Base-by-base conservation (phyloP, 257 asterid species). In the Coffea eugenioides region DNA sequence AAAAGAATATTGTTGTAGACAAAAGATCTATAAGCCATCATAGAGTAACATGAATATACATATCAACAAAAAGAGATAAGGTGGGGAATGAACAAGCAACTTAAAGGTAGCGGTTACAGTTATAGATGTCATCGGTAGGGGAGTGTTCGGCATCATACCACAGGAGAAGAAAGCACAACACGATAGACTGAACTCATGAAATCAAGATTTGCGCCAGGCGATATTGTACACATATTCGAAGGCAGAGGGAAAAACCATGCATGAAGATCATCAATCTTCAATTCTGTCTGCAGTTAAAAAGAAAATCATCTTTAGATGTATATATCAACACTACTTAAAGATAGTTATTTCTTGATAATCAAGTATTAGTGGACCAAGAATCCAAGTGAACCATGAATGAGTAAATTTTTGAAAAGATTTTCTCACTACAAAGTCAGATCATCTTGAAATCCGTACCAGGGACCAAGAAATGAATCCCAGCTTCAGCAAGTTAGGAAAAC, bases 211-310 rank as follows among this genome's bases (percentile, higher is more conserved):
- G 96, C 90, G 27, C 97, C 96, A 16, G 98, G 97, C 34, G 91
- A 69, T 82, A 90, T 49, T 25, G 90, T 82, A 80, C 92, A 89
- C 91, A 91, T 85, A 84, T 87, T 83, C 31, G 95, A 88, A 34
- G 97, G 97, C 80, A 93, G 80, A 79, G 99, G 97, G 79, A 95
- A 95, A 86, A 86, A 88, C 98, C 99, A 93, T 23, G 99, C 98
- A 84, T 87, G 79, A 56, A 91, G 88, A 89, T 88, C 95, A 52
- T 88, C 91, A 41, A 92, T 87, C 80, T 85, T 85, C 92, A 80
- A 75, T 72, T 83, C 82, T 12, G 84, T 84, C 98, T 95, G 93
- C 86, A 81, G 49, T 67, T 27, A 59, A 31, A 34, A 15, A 25
- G 54, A 23, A 59, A 75, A 75, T 57, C 51, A 75, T 57, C 77